A percentile compares a stretch with the other conserved stretches of the same genome.
Evolutionary conservation across 805 yeast species (phyloP).

Genomic region (Zygosaccharomyces pseudorouxii): DNA sequence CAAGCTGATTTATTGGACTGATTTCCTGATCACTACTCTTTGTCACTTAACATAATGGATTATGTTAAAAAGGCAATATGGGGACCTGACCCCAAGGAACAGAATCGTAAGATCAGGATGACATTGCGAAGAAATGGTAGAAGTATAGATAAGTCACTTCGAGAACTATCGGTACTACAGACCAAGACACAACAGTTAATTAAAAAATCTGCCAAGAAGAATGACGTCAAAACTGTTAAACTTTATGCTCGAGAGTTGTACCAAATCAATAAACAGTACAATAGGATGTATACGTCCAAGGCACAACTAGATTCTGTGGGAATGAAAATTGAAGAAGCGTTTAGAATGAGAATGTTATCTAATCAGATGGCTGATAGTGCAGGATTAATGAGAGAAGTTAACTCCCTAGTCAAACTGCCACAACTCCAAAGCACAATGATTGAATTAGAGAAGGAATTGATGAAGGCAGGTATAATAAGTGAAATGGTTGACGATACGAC

Average conservation of each 20-base stretch:
- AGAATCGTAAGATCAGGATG: slow-evolving; percentile 67
- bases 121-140: slow-evolving; percentile 80
- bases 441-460: slow-evolving; percentile 78
- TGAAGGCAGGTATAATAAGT: slow-evolving; percentile 80
- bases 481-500: slow-evolving; percentile 94
- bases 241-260: slow-evolving; percentile 79
- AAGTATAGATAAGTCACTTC: slow-evolving; percentile 61
- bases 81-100: slow-evolving; percentile 97
- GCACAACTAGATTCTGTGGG: slow-evolving; percentile 83
- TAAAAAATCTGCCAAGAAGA: slow-evolving; percentile 66
- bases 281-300: slow-evolving; percentile 68
- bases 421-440: slow-evolving; percentile 78
- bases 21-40: background rate
- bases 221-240: slow-evolving; percentile 70
- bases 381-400: slow-evolving; percentile 82
- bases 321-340: slow-evolving; percentile 88
- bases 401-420: slow-evolving; percentile 70
- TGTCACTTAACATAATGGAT: slow-evolving; percentile 50
- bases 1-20: background rate
- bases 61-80: slow-evolving; percentile 79
- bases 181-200: slow-evolving; percentile 75
- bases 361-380: slow-evolving; percentile 77
- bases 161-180: slow-evolving; percentile 62
- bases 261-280: slow-evolving; percentile 66
- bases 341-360: slow-evolving; percentile 76